phyloP scores from a whole-genome alignment of 768 basidiomycete genomes.

The Thelephora aurantiotincta region DNA sequence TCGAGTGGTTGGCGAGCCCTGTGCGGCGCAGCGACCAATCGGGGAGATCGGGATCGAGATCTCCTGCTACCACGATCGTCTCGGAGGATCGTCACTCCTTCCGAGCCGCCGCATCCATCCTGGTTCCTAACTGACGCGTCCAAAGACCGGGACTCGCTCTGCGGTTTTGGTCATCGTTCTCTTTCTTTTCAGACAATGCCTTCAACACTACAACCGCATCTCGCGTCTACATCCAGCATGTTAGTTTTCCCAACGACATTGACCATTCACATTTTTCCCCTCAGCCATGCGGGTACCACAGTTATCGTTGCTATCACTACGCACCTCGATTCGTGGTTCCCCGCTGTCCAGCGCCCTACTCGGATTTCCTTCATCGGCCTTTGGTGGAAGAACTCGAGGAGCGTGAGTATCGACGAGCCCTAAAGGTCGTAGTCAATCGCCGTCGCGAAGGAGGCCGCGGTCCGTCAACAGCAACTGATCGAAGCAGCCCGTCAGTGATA shows the following conservation, averaged over 20 bases:
- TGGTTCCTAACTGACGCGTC: too few relatives aligned
- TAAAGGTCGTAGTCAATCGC: background rate
- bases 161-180: too few relatives aligned
- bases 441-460: background rate
- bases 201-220: background rate
- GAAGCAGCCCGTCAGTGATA: background rate
- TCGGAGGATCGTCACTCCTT: too few relatives aligned
- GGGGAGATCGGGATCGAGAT: too few relatives aligned
- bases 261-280: background rate
- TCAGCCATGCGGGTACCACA: too few relatives aligned
- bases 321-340: background rate
- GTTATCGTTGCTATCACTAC: too few relatives aligned
- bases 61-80: too few relatives aligned
- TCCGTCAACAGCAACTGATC: background rate
- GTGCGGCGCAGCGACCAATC: too few relatives aligned
- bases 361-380: background rate
- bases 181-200: too few relatives aligned
- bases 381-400: background rate
- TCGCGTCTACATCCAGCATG: background rate
- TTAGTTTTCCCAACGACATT: background rate
- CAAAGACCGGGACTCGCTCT: too few relatives aligned
- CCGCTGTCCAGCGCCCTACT: background rate
- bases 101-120: too few relatives aligned
- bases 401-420: background rate
- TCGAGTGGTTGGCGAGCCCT: too few relatives aligned